phyloP scores from a whole-genome alignment of 495 filamentous ascomycete genomes.

The Xeromyces bisporus region DNA sequence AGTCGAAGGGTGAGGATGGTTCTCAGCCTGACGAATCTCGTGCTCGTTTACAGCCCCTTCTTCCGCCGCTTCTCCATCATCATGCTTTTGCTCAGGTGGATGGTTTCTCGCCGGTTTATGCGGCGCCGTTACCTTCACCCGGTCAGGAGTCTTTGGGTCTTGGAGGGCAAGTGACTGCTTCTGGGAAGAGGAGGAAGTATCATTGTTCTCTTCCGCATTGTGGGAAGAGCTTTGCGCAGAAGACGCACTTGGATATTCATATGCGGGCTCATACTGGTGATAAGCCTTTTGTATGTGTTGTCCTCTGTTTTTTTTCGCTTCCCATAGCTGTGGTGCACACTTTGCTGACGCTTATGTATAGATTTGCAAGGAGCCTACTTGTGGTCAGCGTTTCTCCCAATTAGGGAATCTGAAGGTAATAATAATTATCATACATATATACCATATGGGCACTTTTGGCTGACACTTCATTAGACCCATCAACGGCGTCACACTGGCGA shows the following conservation, averaged over 20 bases:
- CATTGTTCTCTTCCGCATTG: slow-evolving; percentile 61
- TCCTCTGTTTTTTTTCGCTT: too few species aligned
- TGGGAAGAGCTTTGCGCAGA: slow-evolving; percentile 72
- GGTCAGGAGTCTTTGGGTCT: slow-evolving; percentile 10
- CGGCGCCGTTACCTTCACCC: slow-evolving; percentile 6
- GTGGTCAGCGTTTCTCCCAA: slow-evolving; percentile 71
- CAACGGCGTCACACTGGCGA: slow-evolving; percentile 76
- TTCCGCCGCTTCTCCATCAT: slow-evolving; percentile 23
- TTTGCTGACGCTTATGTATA: too few species aligned
- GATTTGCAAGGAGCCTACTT: slow-evolving; percentile 58
- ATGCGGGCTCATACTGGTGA: slow-evolving; percentile 78
- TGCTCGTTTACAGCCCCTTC: too few species aligned
- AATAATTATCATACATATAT: neutral
- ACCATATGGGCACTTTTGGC: neutral
- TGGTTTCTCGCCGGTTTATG: slow-evolving; percentile 15
- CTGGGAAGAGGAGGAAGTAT: slow-evolving; percentile 38
- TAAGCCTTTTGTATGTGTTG: slow-evolving; percentile 75
- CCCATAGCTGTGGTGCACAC: too few species aligned
- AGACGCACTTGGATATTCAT: slow-evolving; percentile 88
- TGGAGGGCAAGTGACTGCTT: slow-evolving; percentile 18
- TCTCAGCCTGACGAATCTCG: slow-evolving; percentile 11
- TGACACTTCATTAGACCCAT: slow-evolving; percentile 55
- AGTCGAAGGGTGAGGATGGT: slow-evolving; percentile 43
- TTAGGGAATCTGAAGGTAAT: slow-evolving; percentile 73
- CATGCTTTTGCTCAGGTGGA: slow-evolving; percentile 11